Evolutionary conservation across 352 stramenopile genomes (phyloP), one percentile per base, ranked within the genome.

Genomic region (Globisporangium nagaii): DNA sequence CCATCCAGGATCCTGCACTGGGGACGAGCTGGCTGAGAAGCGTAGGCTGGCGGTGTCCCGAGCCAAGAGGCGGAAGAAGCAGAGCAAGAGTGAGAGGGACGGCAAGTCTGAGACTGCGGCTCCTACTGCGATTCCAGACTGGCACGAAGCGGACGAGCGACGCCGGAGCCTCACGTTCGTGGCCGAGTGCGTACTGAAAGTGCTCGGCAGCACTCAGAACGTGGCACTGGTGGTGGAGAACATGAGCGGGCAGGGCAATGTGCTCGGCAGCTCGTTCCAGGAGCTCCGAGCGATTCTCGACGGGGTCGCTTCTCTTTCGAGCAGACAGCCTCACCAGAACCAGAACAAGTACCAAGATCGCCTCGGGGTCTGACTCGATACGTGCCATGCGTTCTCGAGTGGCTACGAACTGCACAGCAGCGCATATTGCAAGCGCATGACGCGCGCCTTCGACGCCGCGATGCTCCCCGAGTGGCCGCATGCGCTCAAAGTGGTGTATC

Each of bases 351-450:
- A 31, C n/a, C 50, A 15, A 6, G 53, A 34, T 25, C 31, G 71
- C 9, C 47, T 78, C 5, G 71, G 71, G 3, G 59, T 81, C 27
- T 81, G 71, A 43, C 39, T 81, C 15, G 71, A 81, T 45, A 81
- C 65, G 11, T 81, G 71, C 50, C 71, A 81, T 42, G 58, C 61
- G 2, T 73, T 74, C 42, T 59, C 71, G 11, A 76, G 68, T 11
- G 71, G 68, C 17, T 58, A 62, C 31, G 22, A 57, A 0, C 58
- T 79, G 40, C 12, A 42, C 11, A 68, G 56, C 11, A n/a, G 34
- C 4, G 35, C 57, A 1, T 45, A 61, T 2, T 78, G 70, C 42
- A 66, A 81, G 13, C 37, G 24, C 11, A 77, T 70, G 57, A 72
- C 75, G 68, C 19, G 31, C 12, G 40, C 41, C 5, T 79, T 81